phyloP scores from a whole-genome alignment of 2,329 filamentous ascomycete genomes.

The Emydomyces testavorans region DNA sequence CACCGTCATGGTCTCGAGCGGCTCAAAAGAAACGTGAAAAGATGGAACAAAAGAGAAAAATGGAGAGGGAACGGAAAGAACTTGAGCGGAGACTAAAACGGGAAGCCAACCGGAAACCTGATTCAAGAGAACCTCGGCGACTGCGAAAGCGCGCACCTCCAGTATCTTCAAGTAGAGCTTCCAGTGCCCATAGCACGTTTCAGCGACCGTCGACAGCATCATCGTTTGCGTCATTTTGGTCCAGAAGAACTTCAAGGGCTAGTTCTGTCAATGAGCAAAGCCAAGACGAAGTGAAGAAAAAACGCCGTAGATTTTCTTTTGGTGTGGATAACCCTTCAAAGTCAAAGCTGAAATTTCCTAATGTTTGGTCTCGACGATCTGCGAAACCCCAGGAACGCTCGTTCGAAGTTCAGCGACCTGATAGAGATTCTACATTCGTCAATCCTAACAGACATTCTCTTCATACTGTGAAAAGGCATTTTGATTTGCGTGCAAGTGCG shows the following conservation, averaged over 20 bases:
- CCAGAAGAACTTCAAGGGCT: conserved; percentile 14
- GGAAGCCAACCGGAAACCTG: conserved; percentile 8
- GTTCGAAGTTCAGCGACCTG: background rate
- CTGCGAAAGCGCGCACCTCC: conserved; percentile 15
- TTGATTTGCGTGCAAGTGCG: conserved; percentile 15
- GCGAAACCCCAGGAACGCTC: background rate
- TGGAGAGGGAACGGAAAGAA: conserved; percentile 17
- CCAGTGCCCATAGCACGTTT: conserved; percentile 13
- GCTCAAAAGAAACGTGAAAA: conserved; percentile 14
- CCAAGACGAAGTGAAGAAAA: conserved; percentile 7
- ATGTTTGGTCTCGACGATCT: conserved; percentile 9
- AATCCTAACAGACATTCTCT: conserved; percentile 11
- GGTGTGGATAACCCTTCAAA: conserved; percentile 1
- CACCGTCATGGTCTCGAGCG: conserved; percentile 15
- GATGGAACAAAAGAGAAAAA: conserved; percentile 14
- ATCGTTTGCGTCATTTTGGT: conserved; percentile 16
- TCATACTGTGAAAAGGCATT: conserved; percentile 15
- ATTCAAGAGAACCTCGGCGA: conserved; percentile 12
- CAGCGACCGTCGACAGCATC: conserved; percentile 14
- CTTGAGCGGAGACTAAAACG: conserved; percentile 14
- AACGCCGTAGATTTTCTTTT: conserved; percentile 7
- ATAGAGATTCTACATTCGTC: background rate
- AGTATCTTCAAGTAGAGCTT: conserved; percentile 15
- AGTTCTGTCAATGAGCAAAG: conserved; percentile 13
- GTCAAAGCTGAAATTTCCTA: conserved; percentile 10